phyloP scores from a whole-genome alignment of 2,329 filamentous ascomycete genomes.

The Curvularia lunata region DNA sequence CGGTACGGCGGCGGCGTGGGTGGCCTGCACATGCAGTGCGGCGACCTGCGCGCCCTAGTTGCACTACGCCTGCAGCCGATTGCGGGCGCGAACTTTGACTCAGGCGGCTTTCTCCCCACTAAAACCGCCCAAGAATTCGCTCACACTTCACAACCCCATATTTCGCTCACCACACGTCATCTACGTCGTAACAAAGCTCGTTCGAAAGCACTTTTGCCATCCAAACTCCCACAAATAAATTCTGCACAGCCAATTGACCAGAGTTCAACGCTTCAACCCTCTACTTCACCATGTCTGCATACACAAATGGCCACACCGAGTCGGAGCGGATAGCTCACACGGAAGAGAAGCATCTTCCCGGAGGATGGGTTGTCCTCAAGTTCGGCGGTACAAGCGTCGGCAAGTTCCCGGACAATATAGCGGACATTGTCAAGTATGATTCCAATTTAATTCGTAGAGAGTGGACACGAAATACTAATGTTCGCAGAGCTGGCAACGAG shows the following conservation, averaged over 20 bases:
- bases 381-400: constrained; percentile 95
- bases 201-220: neutral
- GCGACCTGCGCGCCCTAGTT: constrained; percentile 1
- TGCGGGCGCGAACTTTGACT: constrained; percentile 20
- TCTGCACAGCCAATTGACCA: neutral
- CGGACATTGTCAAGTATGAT: constrained; percentile 66
- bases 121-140: constrained; percentile 14
- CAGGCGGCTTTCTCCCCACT: constrained; percentile 15
- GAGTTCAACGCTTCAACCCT: constrained; percentile 4
- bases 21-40: neutral
- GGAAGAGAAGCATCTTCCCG: constrained; percentile 57
- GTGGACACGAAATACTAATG: constrained; percentile 30
- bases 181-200: neutral
- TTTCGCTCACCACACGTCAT: constrained; percentile 15
- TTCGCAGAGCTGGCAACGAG: constrained; percentile 62
- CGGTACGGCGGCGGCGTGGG: neutral
- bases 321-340: constrained; percentile 51
- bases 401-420: constrained; percentile 76
- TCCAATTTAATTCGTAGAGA: neutral
- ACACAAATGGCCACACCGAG: constrained; percentile 43
- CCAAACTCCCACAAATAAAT: neutral
- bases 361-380: constrained; percentile 86
- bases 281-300: constrained; percentile 31
- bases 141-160: constrained; percentile 17
- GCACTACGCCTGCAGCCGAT: constrained; percentile 10